Base-by-base conservation (phyloP, 129 eudicot genomes). In the Glebionis coronaria region DNA sequence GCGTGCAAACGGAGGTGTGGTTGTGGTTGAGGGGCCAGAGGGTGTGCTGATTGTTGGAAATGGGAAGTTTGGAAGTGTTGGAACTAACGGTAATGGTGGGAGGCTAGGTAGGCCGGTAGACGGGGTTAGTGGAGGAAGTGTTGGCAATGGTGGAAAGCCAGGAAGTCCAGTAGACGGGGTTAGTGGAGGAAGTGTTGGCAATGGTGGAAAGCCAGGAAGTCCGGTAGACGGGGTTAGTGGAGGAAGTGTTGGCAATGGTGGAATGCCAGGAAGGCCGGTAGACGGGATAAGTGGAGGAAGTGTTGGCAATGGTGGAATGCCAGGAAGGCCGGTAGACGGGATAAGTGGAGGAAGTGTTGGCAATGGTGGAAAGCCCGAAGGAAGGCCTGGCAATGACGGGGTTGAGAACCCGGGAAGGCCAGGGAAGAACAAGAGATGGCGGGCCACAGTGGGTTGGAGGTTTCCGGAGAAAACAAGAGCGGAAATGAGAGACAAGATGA, bases 401-500 rank as follows among this genome's bases (percentile, higher is more conserved):
- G 16, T 53, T 4, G 58, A 28, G 11, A 53, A 11, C 12, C 40
- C 16, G 13, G 76, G 75, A 55, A 38, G 16, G 45, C 31, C 21
- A 0, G 77, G 44, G 51, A 49, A n/a, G 49, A 11, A 9, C 68
- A 66, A 67, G 35, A 75, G 79, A 56, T 20, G 47, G 62, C 73
- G 68, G 18, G 74, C 68, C 1, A 35, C 1, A 53, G 69, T 38
- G 73, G 79, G 16, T 40, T 49, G 73, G 79, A 75, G 68, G 73
- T 75, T 58, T 73, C 47, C 45, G 55, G 73, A 58, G 68, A 49
- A 9, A 58, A 50, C 2, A 14, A 75, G 68, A 8, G 63, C 31
- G 3, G 16, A 19, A 0, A 75, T 1, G 47, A 74, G 44, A n/a
- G 73, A 20, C 16, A 75, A 8, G 69, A 75, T 67, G 55, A 67